phyloP scores from a whole-genome alignment of 2,329 filamentous ascomycete genomes.

The Blastomyces silverae region DNA sequence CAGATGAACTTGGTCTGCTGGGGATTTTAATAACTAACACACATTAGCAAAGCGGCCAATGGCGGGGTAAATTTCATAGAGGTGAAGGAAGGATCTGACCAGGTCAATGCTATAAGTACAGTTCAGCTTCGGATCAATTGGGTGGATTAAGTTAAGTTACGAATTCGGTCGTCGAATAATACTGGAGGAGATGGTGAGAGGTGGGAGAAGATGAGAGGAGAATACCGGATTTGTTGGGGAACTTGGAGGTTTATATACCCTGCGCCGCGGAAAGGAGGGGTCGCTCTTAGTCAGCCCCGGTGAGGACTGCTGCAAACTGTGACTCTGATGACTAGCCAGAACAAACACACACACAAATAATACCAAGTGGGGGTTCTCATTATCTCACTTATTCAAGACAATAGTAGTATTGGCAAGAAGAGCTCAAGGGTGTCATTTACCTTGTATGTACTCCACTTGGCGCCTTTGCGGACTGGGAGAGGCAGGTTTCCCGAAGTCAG shows the following conservation, averaged over 20 bases:
- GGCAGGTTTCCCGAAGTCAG: neutral
- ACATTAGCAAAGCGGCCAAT: neutral
- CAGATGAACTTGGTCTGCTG: constrained; percentile 14
- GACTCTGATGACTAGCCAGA: neutral
- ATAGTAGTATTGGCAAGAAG: too few species aligned
- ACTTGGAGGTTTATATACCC: neutral
- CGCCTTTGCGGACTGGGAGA: neutral
- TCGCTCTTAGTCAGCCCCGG: constrained; percentile 5
- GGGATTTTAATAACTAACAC: constrained; percentile 3
- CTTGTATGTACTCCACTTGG: neutral
- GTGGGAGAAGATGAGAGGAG: neutral
- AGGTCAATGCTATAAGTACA: neutral
- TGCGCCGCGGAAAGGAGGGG: constrained; percentile 6
- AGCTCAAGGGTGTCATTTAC: too few species aligned
- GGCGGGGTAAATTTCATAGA: neutral
- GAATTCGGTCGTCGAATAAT: neutral
- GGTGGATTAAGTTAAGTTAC: neutral
- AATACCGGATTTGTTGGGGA: neutral
- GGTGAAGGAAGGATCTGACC: neutral
- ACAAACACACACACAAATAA: neutral
- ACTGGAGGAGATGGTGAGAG: neutral
- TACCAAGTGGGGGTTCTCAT: neutral
- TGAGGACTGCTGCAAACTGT: neutral
- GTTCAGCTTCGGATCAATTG: neutral
- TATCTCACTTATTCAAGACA: too few species aligned